Evolutionary conservation across 2,329 filamentous ascomycete genomes (phyloP), one percentile per base, ranked within the genome.

Genomic region (Kalaharituber pfeilii): DNA sequence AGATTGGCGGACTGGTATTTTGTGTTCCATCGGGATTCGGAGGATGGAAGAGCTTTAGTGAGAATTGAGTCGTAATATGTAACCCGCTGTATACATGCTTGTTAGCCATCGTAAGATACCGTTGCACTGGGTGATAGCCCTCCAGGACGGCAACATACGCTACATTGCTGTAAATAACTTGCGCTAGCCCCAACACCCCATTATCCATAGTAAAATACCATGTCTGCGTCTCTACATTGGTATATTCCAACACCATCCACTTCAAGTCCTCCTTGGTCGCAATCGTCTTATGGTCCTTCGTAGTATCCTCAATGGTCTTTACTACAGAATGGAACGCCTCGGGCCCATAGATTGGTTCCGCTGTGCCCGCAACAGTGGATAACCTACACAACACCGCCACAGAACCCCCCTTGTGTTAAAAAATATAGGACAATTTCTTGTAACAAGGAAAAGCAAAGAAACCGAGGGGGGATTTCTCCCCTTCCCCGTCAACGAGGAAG

Each of bases 151-250:
- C 54, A 26, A 62, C 82, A 70, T 80, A 95, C 88, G 79, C 83
- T 68, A 98, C 84, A 71, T 94, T 95, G 74, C 85, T 96, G 75
- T 96, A 94, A 68, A 98, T 94, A 70, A 96, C 77, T 75, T 98
- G 91, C 57, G 79, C 79, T 69, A 94, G 78, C 52, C 77, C 85
- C 60, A 88, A 69, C 59, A 81, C 75, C 51, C 91, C 91, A 57
- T 73, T 79, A 59, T 94, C 84, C 54, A 82, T 75, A 69, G 81
- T 81, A 65, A 95, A 71, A 72, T 98, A 98, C 72, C 95, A 98
- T 59, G 78, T 87, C 73, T 95, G 84, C 27, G 86, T 95, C 75
- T 98, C 91, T 63, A 96, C 91, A 65, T 78, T 84, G 60, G 91
- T 96, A 65, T 80, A 82, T 62, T 86, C 82, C 73, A 87, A 77